These are phyloP conservation scores for Endocarpon pusillum DNA, from an alignment of 495 filamentous ascomycete genomes.

Conservation along the genomic window DNA sequence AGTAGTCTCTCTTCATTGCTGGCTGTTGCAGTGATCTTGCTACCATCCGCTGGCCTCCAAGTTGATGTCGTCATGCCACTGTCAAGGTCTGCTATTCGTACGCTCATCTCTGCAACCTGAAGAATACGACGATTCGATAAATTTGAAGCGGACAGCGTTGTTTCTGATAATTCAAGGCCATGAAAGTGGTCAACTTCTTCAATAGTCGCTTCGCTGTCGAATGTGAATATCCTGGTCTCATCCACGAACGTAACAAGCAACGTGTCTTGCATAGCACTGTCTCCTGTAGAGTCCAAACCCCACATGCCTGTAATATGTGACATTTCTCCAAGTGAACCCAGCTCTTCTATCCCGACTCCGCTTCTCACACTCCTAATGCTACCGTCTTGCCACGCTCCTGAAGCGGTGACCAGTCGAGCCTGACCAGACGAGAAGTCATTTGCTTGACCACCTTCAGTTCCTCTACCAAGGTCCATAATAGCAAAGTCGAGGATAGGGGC, in stretches of 20 bases:
- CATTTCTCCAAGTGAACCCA: conserved; percentile 69
- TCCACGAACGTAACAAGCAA: conserved; percentile 67
- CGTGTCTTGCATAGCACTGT: conserved; percentile 38
- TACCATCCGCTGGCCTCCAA: conserved; percentile 42
- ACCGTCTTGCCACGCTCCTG: conserved; percentile 73
- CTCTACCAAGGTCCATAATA: conserved; percentile 85
- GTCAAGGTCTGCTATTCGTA: conserved; percentile 47
- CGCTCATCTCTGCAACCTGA: conserved; percentile 56
- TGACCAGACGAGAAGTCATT: conserved; percentile 92
- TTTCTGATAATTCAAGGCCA: conserved; percentile 49
- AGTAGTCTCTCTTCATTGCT: conserved; percentile 49
- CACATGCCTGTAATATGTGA: conserved; percentile 55
- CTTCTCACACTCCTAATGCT: conserved; percentile 77
- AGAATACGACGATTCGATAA: conserved; percentile 44
- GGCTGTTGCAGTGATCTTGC: conserved; percentile 61
- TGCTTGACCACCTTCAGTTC: conserved; percentile 54
- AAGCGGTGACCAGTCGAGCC: conserved; percentile 81
- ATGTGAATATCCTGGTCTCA: conserved; percentile 70
- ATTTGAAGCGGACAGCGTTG: conserved; percentile 55
- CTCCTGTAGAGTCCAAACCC: conserved; percentile 35
- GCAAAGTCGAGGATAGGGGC: conserved; percentile 85
- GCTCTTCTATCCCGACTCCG: conserved; percentile 82
- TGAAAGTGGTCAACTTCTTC: conserved; percentile 66
- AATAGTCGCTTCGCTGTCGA: conserved; percentile 56
- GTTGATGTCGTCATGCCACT: conserved; percentile 47